Evolutionary conservation across 2,329 filamentous ascomycete genomes (phyloP).

Genomic region (Diplodia seriata): DNA sequence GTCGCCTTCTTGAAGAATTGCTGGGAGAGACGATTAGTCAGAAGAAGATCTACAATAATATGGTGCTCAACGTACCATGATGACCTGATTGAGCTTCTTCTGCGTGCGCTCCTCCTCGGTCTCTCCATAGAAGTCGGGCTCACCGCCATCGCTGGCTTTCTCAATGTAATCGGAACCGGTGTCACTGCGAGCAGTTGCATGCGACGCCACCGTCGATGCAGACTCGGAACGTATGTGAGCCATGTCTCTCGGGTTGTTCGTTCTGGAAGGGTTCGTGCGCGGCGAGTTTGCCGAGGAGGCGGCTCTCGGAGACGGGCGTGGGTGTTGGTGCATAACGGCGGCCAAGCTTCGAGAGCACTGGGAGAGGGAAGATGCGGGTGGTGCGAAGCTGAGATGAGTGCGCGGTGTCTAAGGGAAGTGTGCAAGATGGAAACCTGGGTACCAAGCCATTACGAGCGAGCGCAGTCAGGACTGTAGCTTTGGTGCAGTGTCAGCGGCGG

Average conservation of each 20-base stretch:
- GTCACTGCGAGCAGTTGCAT: constrained; percentile 50
- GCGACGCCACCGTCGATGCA: constrained; percentile 60
- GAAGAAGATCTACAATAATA: background rate
- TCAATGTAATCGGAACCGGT: constrained; percentile 49
- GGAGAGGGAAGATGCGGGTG: background rate
- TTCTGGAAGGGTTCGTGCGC: constrained; percentile 66
- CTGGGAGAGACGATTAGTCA: constrained; percentile 57
- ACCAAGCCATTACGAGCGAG: constrained; percentile 30
- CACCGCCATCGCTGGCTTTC: constrained; percentile 59
- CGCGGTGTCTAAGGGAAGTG: constrained; percentile 25
- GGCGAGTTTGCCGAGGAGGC: constrained; percentile 50
- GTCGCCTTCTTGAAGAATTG: constrained; percentile 92
- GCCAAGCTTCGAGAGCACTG: constrained; percentile 28
- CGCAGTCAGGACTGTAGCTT: constrained; percentile 8
- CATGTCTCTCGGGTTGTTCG: constrained; percentile 76
- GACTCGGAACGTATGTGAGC: constrained; percentile 42
- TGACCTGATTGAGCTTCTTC: constrained; percentile 85
- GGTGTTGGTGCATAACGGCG: constrained; percentile 84
- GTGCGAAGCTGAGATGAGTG: constrained; percentile 11
- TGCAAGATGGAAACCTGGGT: constrained; percentile 26
- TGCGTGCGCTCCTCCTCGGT: constrained; percentile 45
- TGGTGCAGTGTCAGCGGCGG: constrained; percentile 5
- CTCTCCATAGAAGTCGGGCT: constrained; percentile 52
- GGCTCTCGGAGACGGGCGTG: constrained; percentile 74
- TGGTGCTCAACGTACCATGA: constrained; percentile 68